phyloP scores from a whole-genome alignment of 345 rosid species.

The Gossypium anomalum region DNA sequence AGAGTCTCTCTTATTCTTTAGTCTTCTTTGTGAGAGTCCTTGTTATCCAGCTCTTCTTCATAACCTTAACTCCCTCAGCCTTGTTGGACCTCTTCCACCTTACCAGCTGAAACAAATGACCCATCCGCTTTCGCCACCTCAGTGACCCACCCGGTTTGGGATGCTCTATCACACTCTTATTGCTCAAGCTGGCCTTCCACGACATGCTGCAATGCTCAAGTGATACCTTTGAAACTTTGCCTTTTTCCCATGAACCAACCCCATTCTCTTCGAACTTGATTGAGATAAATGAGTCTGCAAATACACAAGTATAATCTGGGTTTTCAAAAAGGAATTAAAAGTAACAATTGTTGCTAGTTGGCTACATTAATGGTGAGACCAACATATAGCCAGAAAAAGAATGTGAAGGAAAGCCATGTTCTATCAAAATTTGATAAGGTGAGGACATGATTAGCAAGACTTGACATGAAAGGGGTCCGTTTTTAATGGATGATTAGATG shows the following conservation, averaged over 20 bases:
- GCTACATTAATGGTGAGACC: neutral
- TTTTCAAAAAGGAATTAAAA: neutral
- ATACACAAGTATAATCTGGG: neutral
- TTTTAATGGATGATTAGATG: neutral
- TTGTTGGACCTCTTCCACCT: slow-evolving; percentile 74
- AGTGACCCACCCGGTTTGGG: slow-evolving; percentile 51
- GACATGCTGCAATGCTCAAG: slow-evolving; percentile 43
- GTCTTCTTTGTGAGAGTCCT: slow-evolving; percentile 72
- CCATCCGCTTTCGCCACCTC: slow-evolving; percentile 88
- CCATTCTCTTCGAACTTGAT: slow-evolving; percentile 88
- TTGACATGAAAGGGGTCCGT: slow-evolving; percentile 6
- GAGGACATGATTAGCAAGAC: slow-evolving; percentile 1
- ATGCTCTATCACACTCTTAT: slow-evolving; percentile 64
- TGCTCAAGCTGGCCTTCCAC: slow-evolving; percentile 27
- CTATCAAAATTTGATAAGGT: neutral
- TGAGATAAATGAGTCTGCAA: slow-evolving; percentile 86
- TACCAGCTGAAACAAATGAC: slow-evolving; percentile 73
- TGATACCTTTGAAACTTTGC: slow-evolving; percentile 50
- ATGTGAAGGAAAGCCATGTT: neutral
- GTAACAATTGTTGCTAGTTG: neutral
- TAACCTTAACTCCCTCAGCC: slow-evolving; percentile 63
- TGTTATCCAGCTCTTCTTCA: slow-evolving; percentile 70
- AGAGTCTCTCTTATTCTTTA: slow-evolving; percentile 31
- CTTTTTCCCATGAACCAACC: slow-evolving; percentile 81
- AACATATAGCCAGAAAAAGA: neutral